Base-by-base conservation (phyloP, 345 rosid genomes). In the Hibiscus tridactylites region DNA sequence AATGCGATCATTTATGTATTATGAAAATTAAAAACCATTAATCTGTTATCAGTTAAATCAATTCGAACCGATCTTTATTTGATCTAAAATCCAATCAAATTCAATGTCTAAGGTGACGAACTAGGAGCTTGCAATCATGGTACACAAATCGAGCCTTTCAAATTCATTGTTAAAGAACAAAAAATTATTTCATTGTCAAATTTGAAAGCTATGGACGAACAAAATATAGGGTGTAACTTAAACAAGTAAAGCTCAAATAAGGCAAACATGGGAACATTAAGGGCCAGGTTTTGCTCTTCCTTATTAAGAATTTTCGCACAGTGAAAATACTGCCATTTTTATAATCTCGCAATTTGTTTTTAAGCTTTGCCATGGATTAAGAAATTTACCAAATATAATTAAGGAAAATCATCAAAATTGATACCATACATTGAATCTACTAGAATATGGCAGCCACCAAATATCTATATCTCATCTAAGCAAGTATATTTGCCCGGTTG, bases 201-300 rank as follows among this genome's bases (percentile, higher is more conserved):
- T 0, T 7, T 29, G 79, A 82, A 68, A 82, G 80, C 47, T 58
- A 72, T 73, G 9, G 29, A 65, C 54, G 60, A 74, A 77, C 74
- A 56, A 72, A 61, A 26, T 24, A 59, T 63, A 65, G 35, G 49
- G 72, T 67, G 78, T 4, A 63, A 73, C 53, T 53, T 73, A 39
- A 61, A 70, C 37, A 61, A 71, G 65, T 42, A 68, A 56, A 67
- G 71, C 57, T 74, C 54, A 78, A 69, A 49, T 65, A 56, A 54
- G 75, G 60, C 61, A 75, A 61, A 65, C 74, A 78, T 72, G 71
- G 65, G 16, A 47, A 72, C 33, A 21, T 29, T 53, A 49, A 60
- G 52, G 66, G 61, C 24, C 31, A 44, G 13, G 13, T 59, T 28
- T 53, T 50, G 75, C 17, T 74, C 61, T 59, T n/a, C 77, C 71